Base-by-base conservation (phyloP, 805 yeast species). In the Osmozyma mogii region DNA sequence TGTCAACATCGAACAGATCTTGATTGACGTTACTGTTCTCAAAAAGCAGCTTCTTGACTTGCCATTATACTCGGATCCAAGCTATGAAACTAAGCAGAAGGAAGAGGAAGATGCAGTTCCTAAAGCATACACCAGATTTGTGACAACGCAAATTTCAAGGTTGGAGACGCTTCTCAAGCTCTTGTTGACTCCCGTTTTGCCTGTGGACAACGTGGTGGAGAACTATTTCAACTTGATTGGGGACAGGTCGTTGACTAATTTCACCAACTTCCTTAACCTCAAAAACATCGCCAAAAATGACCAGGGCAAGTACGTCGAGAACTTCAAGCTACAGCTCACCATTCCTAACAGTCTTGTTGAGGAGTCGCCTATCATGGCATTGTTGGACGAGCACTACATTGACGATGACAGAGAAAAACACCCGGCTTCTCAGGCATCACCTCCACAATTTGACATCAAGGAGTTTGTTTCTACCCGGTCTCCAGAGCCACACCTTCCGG, bases 151-250 rank as follows among this genome's bases (percentile, higher is more conserved):
- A 34, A 56, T 61, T 30, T 37, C 36, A 4, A 57, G 43, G 47
- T 60, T 82, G 3, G 89, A 83, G 43, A 61, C 71, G 2, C 52
- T 85, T n/a, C 58, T 85, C 34, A 81, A 82, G 46, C 70, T 84
- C 3, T 51, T 85, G 18, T 58, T 79, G 50, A 72, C 82, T 0
- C 75, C 77, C 9, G 54, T 65, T 5, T 67, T 72, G n/a, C 94
- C 94, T 1, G 40, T 58, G 13, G 70, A 62, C n/a, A 67, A 70
- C 31, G 65, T 84, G 14, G 74, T 82, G 2, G 70, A 73, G 27
- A 73, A 67, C 45, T 84, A 84, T 50, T 72, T 83, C 46, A 63
- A 66, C 32, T 57, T 81, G 9, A 65, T 84, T 29, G 78, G 78
- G 6, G 95, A 84, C 53, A 65, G 65, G 27, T 72, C 75, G 15